These are phyloP conservation scores for Chalara sp. DNA, from an alignment of 2,329 filamentous ascomycete species.

Conservation along the genomic window DNA sequence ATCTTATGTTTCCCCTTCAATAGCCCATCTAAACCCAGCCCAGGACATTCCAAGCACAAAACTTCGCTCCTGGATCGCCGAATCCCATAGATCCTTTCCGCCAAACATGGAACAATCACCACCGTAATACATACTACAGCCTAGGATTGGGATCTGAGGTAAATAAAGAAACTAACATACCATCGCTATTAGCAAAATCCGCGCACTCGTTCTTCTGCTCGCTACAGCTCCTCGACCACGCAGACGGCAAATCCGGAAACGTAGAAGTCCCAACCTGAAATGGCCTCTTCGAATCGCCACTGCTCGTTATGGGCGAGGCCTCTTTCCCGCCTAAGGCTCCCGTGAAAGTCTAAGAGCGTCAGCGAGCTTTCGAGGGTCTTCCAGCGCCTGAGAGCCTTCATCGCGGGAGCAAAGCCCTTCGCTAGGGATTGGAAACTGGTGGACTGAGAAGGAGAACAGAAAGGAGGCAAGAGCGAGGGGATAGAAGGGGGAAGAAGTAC, in stretches of 20 bases:
- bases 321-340: constrained; percentile 9
- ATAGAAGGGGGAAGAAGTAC: not conserved
- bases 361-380: not conserved
- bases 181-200: constrained; percentile 8
- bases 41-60: too few relatives aligned
- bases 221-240: constrained; percentile 10
- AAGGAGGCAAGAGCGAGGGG: not conserved
- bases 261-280: constrained; percentile 12
- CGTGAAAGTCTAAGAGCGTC: constrained; percentile 11
- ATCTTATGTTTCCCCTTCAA: too few relatives aligned
- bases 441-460: too few relatives aligned
- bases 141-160: too few relatives aligned
- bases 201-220: constrained; percentile 16
- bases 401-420: not conserved
- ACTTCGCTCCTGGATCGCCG: too few relatives aligned
- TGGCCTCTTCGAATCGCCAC: constrained; percentile 5
- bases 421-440: not conserved
- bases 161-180: too few relatives aligned
- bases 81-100: too few relatives aligned
- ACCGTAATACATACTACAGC: too few relatives aligned
- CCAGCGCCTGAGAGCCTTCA: too few relatives aligned
- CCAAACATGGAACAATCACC: too few relatives aligned
- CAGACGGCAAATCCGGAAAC: constrained; percentile 10
- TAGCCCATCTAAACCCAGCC: too few relatives aligned
- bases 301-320: constrained; percentile 10